Base-by-base conservation (phyloP, 768 basidiomycete species). In the Pisolithus marmoratus region DNA sequence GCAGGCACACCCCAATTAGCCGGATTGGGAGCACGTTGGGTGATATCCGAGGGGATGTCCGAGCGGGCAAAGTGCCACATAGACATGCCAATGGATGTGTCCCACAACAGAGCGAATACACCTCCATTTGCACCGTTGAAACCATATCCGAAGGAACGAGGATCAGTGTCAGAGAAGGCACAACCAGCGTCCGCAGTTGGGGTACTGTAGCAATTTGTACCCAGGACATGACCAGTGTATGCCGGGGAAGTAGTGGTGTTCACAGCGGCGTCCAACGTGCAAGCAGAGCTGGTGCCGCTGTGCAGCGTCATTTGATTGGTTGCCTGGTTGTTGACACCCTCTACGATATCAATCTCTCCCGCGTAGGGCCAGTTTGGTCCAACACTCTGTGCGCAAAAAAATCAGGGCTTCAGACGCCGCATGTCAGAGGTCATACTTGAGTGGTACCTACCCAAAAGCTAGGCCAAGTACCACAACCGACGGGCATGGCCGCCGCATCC, bases 281-380 rank as follows among this genome's bases (percentile, higher is more conserved):
- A 50, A 69, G 67, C 62, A 56, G 78, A 77, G 36, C 71, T 73
- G 14, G 66, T 60, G 8, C 75, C 70, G 19, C 78, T 83, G 63
- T 90, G 88, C 5, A 89, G 71, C 1, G 86, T 81, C 64, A 80
- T 78, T 53, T 82, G 84, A 57, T 90, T 88, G 26, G 63, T 69
- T 1, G 66, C 54, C 60, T 79, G 74, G 23, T 75, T 59, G 58
- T 90, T 79, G 49, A 90, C 85, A 17, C 85, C 84, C 61, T 91
- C 89, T 8, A 90, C 63, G 47, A 87, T 77, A 59, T 90, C 89
- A 44, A 88, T 83, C 64, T 90, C 86, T 53, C 81, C 82, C 23
- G 54, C 66, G 22, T 31, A 17, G 4, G 81, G 81, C 82, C 82
- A 84, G 42, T 74, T 60, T 2, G 75, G 71, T 8, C 81, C 80